Evolutionary conservation across 1,284 basidiomycete genomes (phyloP), one percentile per base, ranked within the genome.

Genomic region (Boletus smithii): DNA sequence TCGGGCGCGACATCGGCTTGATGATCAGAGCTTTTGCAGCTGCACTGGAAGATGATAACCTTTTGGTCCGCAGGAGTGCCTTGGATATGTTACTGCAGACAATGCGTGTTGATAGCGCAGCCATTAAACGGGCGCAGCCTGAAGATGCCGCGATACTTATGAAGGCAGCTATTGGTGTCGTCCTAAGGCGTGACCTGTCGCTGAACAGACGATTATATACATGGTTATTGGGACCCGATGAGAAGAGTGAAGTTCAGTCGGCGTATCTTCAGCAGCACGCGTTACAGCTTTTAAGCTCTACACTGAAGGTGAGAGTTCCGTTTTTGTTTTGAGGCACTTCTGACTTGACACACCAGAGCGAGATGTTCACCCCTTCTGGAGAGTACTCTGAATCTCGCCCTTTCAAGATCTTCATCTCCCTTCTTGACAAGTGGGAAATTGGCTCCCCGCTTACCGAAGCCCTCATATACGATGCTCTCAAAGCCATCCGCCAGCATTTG

Each of bases 381-480:
- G 85, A 92, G 50, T 83, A 85, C 50, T 74, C 83, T 0, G 86
- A 88, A 52, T 83, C 87, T 1, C 80, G 88, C 14, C 92, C 97
- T 0, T 98, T 93, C 77, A 95, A 95, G 67, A 89, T 98, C 38
- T 95, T 97, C 65, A 84, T 98, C 23, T 95, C 94, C 1, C 68
- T 99, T 14, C 73, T 98, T 53, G 97, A 99, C 69, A 97, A 97
- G 66, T 97, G 92, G 89, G 94, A 97, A 67, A 86, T 99, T 42
- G 95, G 95, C 0, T 81, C 81, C 16, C 76, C 81, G 0, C 69
- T 99, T 22, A 95, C 93, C 0, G 82, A 90, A 37, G 75, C 73
- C 1, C 70, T 97, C 29, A 81, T 91, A 4, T 81, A 91, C 48
- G 90, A 97, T 54, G 77, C 88, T 0, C 83, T 95, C 61, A 80